These are phyloP conservation scores for Massarina eburnea DNA, from an alignment of 2,329 filamentous ascomycete genomes.

Conservation along the genomic window DNA sequence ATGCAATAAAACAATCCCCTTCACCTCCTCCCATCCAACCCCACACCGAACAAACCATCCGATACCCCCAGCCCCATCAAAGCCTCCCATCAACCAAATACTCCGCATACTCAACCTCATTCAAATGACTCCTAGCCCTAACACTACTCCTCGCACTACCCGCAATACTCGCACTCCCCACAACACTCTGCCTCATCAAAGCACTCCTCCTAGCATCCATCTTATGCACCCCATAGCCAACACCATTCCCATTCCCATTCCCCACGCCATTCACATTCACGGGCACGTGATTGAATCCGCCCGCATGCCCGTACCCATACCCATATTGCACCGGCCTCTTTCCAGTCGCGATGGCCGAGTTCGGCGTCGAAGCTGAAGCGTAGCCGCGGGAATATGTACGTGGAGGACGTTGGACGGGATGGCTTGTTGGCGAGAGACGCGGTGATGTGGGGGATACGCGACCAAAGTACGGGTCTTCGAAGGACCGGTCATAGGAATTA, in stretches of 20 bases:
- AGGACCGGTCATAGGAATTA: background rate
- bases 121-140: conserved; percentile 11
- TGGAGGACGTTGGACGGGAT: background rate
- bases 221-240: conserved; percentile 1
- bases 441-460: conserved; percentile 10
- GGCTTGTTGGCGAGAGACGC: background rate
- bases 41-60: too few relatives aligned
- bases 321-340: conserved; percentile 24
- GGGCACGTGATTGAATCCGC: conserved; percentile 10
- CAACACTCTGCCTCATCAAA: conserved; percentile 24
- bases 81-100: background rate
- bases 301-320: conserved; percentile 14
- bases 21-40: too few relatives aligned
- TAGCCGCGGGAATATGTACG: background rate
- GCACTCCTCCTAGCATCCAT: conserved; percentile 22
- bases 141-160: conserved; percentile 32
- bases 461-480: conserved; percentile 12
- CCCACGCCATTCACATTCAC: background rate
- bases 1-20: too few relatives aligned
- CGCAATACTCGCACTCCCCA: conserved; percentile 3
- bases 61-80: too few relatives aligned
- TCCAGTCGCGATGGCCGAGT: conserved; percentile 11
- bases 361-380: background rate
- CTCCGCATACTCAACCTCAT: conserved; percentile 1
- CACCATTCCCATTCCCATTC: background rate